Conservation (phyloP, 78 protist species). For the Paulinella micropora region DNA sequence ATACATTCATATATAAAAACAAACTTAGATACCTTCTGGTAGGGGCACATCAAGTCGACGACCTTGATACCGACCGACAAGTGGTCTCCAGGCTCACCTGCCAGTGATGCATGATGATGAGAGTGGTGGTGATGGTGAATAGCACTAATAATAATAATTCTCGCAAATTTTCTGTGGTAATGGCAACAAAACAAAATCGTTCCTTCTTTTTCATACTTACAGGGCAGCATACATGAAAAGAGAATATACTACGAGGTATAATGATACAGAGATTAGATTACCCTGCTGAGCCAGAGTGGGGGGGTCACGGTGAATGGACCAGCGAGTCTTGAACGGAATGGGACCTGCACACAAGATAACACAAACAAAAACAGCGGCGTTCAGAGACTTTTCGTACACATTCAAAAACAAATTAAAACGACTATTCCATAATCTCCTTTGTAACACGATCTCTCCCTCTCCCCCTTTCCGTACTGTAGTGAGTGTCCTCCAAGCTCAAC, state of each 20-base stretch:
- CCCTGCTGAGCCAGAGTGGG: background rate
- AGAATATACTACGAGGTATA: too few species aligned
- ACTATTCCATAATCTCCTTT: background rate
- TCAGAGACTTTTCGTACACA: background rate
- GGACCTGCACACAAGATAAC: too few species aligned
- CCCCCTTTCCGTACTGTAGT: background rate
- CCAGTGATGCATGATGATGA: background rate
- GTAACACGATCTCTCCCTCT: background rate
- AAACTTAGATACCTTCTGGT: too few species aligned
- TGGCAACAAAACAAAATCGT: too few species aligned
- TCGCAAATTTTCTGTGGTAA: too few species aligned
- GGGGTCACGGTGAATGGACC: background rate
- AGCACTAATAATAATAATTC: background rate
- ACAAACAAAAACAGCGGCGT: background rate
- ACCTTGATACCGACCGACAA: slow-evolving; percentile 34
- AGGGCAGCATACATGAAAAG: too few species aligned
- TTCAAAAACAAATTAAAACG: background rate
- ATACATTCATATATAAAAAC: too few species aligned
- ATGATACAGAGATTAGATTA: too few species aligned
- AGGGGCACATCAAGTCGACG: slow-evolving; percentile 90
- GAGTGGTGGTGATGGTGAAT: background rate
- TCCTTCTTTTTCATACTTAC: too few species aligned
- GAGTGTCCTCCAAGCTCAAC: slow-evolving; percentile 5
- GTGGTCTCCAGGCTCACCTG: background rate
- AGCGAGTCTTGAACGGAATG: background rate